Base-by-base conservation (phyloP, 352 stramenopile species). In the Thalassiosira ordinaria region DNA sequence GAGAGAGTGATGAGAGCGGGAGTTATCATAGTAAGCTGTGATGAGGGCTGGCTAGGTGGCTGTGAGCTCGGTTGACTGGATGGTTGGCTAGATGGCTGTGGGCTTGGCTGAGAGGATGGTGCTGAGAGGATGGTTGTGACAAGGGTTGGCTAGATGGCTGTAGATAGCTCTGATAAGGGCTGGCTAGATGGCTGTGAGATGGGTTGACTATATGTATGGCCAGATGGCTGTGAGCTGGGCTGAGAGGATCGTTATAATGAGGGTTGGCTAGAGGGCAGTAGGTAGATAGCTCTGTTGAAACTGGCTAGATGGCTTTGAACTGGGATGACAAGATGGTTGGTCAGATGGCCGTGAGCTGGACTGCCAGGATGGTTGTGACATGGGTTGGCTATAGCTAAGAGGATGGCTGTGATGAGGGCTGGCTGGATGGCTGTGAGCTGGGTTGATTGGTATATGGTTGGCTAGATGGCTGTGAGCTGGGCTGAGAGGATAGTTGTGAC, bases 271-370 rank as follows among this genome's bases (percentile, higher is more conserved):
- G 47, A 29, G 47, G 47, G 2, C 29, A 20, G 47, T 18, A 51
- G 41, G 14, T n/a, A n/a, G 41, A 51, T 51, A 20, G 8, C 41
- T 51, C 6, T 20, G 16, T 20, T 14, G 41, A 51, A 51, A 51
- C 47, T 56, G 4, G 1, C 18, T 8, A 56, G 47, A 14, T 56
- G 20, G 3, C 47, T 56, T 16, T 27, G 18, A 14, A 14, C 47
- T 56, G 47, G 22, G n/a, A 8, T 56, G 16, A 29, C 20, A 13
- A 29, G 47, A 56, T 56, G 47, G 47, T 56, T 31, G 22, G 47
- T 14, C 29, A 56, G 47, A 56, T 56, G 47, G 47, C 18, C 14
- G 44, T 24, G 11, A 52, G 44, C 44, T 52, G 44, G 44, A 22
- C 44, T 52, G 37, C 37, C 37, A 51, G 14, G 6, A 51, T 6